phyloP scores from a whole-genome alignment of 768 basidiomycete species.

The Plicaturopsis crispa region DNA sequence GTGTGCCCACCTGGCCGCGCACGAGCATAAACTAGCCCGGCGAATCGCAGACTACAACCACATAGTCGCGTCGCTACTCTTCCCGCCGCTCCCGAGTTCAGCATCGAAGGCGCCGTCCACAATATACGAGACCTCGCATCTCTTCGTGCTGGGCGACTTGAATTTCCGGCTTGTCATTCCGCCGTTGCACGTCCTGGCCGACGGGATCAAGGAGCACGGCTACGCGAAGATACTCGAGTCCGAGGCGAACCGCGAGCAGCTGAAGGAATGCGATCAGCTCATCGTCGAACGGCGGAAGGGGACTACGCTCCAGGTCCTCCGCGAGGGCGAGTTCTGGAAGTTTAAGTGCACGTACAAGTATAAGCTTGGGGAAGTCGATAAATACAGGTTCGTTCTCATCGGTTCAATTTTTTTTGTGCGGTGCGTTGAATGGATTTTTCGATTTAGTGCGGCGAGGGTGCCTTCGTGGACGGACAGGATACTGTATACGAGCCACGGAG shows the following conservation, averaged over 20 bases:
- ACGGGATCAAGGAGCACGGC: constrained; percentile 20
- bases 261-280: constrained; percentile 73
- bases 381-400: constrained; percentile 54
- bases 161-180: constrained; percentile 83
- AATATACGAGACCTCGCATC: constrained; percentile 80
- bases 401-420: not conserved
- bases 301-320: constrained; percentile 61
- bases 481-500: constrained; percentile 71
- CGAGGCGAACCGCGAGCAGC: constrained; percentile 44
- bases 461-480: constrained; percentile 95
- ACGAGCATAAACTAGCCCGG: constrained; percentile 52
- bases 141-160: constrained; percentile 91
- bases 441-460: constrained; percentile 38
- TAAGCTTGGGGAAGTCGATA: constrained; percentile 70
- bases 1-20: constrained; percentile 85
- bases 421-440: constrained; percentile 5
- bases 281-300: constrained; percentile 54
- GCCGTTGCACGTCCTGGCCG: constrained; percentile 37
- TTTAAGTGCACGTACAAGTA: constrained; percentile 95
- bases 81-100: constrained; percentile 43
- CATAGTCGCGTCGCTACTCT: constrained; percentile 77
- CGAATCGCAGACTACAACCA: constrained; percentile 76
- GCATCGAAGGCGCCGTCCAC: constrained; percentile 38
- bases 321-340: constrained; percentile 81
- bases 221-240: constrained; percentile 37